Conservation (phyloP, 768 basidiomycete species). For the Podaxis sp. region DNA sequence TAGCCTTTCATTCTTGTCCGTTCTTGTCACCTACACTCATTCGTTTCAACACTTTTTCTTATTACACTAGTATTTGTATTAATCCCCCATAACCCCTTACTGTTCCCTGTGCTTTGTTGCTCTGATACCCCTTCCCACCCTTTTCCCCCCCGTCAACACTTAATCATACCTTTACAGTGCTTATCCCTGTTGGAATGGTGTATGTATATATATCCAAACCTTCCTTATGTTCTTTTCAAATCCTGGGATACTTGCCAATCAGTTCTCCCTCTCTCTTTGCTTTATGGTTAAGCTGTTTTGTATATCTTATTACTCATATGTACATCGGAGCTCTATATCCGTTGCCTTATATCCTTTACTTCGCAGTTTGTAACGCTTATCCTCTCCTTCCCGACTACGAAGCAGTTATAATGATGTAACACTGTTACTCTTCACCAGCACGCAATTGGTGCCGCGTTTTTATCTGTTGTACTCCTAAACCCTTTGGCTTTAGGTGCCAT, state of each 20-base stretch:
- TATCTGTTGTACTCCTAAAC: not conserved
- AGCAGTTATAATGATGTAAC: not conserved
- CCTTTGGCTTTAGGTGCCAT: not conserved
- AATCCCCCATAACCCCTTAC: not conserved
- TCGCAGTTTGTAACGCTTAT: not conserved
- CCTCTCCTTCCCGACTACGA: not conserved
- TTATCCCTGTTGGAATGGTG: slow-evolving; percentile 2
- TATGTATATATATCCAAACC: not conserved
- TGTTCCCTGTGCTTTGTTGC: not conserved
- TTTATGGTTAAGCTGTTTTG: not conserved
- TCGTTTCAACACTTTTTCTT: not conserved
- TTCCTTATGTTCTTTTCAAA: not conserved
- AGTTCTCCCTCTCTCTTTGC: not conserved
- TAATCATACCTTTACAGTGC: not conserved
- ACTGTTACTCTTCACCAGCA: not conserved
- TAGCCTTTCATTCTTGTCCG: not conserved
- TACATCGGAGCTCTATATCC: not conserved
- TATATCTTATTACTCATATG: slow-evolving; percentile 10
- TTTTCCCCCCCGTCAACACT: not conserved
- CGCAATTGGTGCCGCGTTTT: not conserved
- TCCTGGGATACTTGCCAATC: not conserved
- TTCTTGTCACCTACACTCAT: not conserved
- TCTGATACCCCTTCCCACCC: not conserved
- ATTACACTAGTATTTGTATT: not conserved
- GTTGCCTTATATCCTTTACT: not conserved